These are phyloP conservation scores for Colletotrichum magnum DNA, from an alignment of 2,329 filamentous ascomycete genomes.

Conservation along the genomic window DNA sequence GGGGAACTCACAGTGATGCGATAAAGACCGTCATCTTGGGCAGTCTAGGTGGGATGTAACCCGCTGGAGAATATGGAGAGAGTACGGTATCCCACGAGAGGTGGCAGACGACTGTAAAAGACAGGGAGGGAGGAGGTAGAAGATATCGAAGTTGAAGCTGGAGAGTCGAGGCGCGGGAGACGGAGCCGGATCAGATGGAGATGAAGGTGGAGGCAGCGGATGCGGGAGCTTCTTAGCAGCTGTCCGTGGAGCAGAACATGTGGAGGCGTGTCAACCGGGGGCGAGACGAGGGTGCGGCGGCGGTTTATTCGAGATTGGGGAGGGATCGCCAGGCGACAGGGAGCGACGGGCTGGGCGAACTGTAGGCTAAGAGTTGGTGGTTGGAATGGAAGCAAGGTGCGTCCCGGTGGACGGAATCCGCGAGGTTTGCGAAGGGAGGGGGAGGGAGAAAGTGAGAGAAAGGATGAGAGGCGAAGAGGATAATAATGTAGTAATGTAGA, in stretches of 20 bases:
- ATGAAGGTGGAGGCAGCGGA: slow-evolving; percentile 3
- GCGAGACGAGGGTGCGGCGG: slow-evolving; percentile 1
- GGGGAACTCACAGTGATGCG: slow-evolving; percentile 61
- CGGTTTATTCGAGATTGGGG: slow-evolving; percentile 20
- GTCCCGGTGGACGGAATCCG: background rate
- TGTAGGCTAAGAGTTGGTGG: background rate
- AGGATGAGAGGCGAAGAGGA: background rate
- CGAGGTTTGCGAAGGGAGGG: too few relatives aligned
- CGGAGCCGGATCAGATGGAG: background rate
- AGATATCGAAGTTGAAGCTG: background rate
- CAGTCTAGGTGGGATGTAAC: slow-evolving; percentile 27
- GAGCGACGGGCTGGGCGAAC: background rate
- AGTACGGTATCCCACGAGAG: background rate
- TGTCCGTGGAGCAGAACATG: slow-evolving; percentile 28
- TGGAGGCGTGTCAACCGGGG: slow-evolving; percentile 16
- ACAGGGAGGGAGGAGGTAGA: background rate
- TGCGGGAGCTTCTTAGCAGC: slow-evolving; percentile 21
- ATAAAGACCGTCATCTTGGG: slow-evolving; percentile 66
- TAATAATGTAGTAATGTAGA: background rate
- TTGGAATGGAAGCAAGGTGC: slow-evolving; percentile 2
- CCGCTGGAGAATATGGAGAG: slow-evolving; percentile 1
- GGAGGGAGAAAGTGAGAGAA: too few relatives aligned
- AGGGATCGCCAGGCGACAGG: slow-evolving; percentile 25
- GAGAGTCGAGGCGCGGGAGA: background rate
- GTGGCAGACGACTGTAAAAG: slow-evolving; percentile 1